Base-by-base conservation (phyloP, 106 monocot species). In the Dendrobium nobile region DNA sequence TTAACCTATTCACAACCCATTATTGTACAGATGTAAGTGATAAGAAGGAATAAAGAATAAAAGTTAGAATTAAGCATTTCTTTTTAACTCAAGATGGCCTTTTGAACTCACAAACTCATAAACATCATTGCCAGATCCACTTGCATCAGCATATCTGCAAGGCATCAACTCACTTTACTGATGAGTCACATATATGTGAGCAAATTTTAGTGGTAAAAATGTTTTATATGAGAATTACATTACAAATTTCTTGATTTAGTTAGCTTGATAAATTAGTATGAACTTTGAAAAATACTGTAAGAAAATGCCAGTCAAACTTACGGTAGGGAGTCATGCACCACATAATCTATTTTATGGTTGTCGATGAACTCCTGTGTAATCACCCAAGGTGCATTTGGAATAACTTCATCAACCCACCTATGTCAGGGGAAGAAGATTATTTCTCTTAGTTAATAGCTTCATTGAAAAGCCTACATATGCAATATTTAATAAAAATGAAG, bases 351-450 rank as follows among this genome's bases (percentile, higher is more conserved):
- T 80, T 82, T 82, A 88, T 94, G 94, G 54, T 83, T 88, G 20
- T 94, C 91, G 41, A 94, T 79, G 75, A 94, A 94, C 80, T 94
- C 94, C 37, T 85, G 73, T 58, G 91, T 91, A 80, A 94, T 79
- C 10, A 94, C 89, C 94, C 94, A 94, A 58, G 93, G 93, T 64
- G 91, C 93, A 85, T 94, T 86, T 72, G 94, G 91, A 84, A 91
- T 91, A 44, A 94, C 91, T 79, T 94, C 94, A 86, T 94, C 94
- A 56, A 94, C 94, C 94, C 94, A 94, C 81, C 94, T 93, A 19
- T 42, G 9, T 72, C 37, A 37, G 37, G 37, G 37, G 43, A 74
- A 42, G 43, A 18, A 43, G 43, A 78, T 31, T 18, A 41, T 67
- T 54, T 54, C 13, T 51, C 10, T 51, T 13, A 51, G 13, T 13